Base-by-base conservation (phyloP, 768 basidiomycete genomes). In the Suillus alpinus region DNA sequence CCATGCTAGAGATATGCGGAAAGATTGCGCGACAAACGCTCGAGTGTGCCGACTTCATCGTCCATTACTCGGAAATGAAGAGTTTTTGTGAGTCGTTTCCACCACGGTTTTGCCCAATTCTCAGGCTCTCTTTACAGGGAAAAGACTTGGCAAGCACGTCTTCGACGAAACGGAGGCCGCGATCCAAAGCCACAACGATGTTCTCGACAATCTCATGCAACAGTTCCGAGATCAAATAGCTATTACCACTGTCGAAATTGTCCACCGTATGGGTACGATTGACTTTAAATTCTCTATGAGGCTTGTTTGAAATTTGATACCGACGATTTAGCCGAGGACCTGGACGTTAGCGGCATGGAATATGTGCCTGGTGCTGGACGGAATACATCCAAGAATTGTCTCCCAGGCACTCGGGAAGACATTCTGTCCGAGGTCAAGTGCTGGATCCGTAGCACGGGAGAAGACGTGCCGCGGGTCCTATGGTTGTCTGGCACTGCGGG, bases 1-100 rank as follows among this genome's bases (percentile, higher is more conserved):
- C 44, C 3, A 46, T 46, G 52, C 34, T 34, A 37, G 47, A n/a
- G 6, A 31, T 47, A 37, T 47, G 32, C 18, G 29, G n/a, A 9
- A 29, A 50, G 23, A 49, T 62, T 18, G 47, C 62, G 1, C 55
- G 62, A 18, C 66, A 71, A 56, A 68, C 65, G 0, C 61, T 62
- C 8, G 72, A 73, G 50, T 71, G 69, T 32, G 67, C 65, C 1
- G 67, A 71, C 57, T 73, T 73, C 36, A 71, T 72, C 40, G 57
- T 58, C 6, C 66, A 67, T 34, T 73, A 73, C 59, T 63, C 69
- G 14, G 66, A 59, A 49, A 68, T 57, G 20, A 69, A 65, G 52
- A 68, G 55, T 12, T 65, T 67, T 23, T 53, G 70, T 71, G 40
- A 18, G 67, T 65, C 2, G 6, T 3, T 36, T 7, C 34, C 6